Base-by-base conservation (phyloP, 2,329 filamentous ascomycete species). In the Cyanodermella asteris region DNA sequence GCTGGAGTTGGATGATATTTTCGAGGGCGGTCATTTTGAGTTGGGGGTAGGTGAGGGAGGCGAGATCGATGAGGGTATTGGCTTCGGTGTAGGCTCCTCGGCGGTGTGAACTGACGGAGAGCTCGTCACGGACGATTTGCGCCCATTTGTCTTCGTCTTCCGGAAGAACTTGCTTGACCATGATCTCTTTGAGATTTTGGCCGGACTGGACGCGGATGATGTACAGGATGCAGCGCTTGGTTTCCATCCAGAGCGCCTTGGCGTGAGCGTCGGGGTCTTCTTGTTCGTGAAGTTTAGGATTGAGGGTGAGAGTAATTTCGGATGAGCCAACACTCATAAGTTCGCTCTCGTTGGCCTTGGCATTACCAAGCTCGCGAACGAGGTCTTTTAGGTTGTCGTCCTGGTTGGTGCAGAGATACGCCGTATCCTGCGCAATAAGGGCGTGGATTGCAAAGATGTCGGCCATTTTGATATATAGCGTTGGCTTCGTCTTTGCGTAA, bases 381-480 rank as follows among this genome's bases (percentile, higher is more conserved):
- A 93, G 75, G 49, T 94, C 87, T 30, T 78, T 75, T 28, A 97
- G 61, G 31, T 81, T 64, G 44, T 97, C 87, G 36, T 93, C 84
- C 17, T 76, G 68, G 32, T 58, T 64, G 2, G 77, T 73, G 38
- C 78, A 90, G 31, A 94, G 70, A 29, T 59, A 59, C 5, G 70
- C 56, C 24, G 93, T 64, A 38, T 94, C 80, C 13, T 71, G 61
- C 3, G 78, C 72, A 27, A 94, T 64, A 13, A 94, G 61, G 34
- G 73, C 80, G 50, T 97, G 90, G 30, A 97, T 84, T 24, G 84
- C 77, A 46, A 97, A 94, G 29, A 97, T 82, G 45, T 97, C 87
- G 10, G 76, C 67, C 66, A 97, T 84, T 54, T 97, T 97, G 56
- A 97, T 91, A 55, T 94, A 97, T n/a, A 97, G 60, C 0, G 84